These are phyloP conservation scores for Mycena chlorophos DNA, from an alignment of 768 basidiomycete genomes.

Conservation along the genomic window DNA sequence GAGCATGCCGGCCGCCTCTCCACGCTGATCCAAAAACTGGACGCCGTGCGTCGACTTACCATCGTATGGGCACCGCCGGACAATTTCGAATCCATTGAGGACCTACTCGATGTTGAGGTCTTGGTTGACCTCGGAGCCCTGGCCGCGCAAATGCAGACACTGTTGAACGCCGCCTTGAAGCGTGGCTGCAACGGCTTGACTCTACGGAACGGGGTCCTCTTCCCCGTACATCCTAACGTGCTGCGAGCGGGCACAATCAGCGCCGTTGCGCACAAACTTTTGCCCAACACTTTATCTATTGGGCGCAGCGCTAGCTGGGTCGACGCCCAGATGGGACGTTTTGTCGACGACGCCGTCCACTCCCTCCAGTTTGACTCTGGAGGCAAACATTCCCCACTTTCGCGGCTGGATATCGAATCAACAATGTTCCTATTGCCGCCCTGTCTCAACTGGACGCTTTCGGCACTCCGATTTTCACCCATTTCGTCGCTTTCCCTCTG, in stretches of 20 bases:
- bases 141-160: slow-evolving; percentile 10
- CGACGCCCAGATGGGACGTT: neutral
- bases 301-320: neutral
- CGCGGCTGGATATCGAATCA: slow-evolving; percentile 16
- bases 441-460: slow-evolving; percentile 15
- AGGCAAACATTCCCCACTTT: slow-evolving; percentile 4
- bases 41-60: slow-evolving; percentile 9
- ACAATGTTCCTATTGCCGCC: slow-evolving; percentile 14
- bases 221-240: neutral
- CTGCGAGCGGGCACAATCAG: slow-evolving; percentile 1
- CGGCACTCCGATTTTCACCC: slow-evolving; percentile 13
- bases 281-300: neutral
- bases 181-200: slow-evolving; percentile 17
- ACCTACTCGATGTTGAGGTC: neutral
- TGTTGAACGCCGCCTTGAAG: slow-evolving; percentile 16
- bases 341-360: neutral
- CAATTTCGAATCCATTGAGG: neutral
- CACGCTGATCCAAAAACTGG: slow-evolving; percentile 9
- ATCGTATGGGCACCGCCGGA: slow-evolving; percentile 6
- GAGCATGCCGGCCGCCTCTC: slow-evolving; percentile 13
- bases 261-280: slow-evolving; percentile 9
- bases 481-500: slow-evolving; percentile 11
- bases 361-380: slow-evolving; percentile 12
- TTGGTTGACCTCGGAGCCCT: neutral
- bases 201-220: slow-evolving; percentile 13